Percentiles rank a stretch among this genome's conserved stretches.
Conservation (phyloP, 208 protist species). For the Leishmania amazonensis region DNA sequence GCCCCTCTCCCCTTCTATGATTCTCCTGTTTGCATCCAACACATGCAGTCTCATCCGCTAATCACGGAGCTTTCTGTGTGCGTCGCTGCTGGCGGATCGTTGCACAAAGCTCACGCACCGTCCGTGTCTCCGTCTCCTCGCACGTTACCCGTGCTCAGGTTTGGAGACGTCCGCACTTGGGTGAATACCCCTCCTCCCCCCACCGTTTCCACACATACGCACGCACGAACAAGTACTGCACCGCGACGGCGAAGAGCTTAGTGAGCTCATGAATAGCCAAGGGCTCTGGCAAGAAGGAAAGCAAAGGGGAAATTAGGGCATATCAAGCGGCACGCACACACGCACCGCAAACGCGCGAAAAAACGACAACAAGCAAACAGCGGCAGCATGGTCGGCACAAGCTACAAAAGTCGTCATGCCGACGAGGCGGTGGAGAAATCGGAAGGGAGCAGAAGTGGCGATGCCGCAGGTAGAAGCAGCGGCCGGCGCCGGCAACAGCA, state of each 20-base stretch:
- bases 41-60: background rate
- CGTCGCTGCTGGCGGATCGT: background rate
- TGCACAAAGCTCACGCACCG: background rate
- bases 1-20: background rate
- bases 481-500: background rate
- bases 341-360: background rate
- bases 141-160: background rate
- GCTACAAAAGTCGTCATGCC: conserved; percentile 18
- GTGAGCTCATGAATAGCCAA: background rate
- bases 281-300: background rate
- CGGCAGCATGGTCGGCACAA: conserved; percentile 19
- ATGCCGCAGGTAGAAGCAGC: background rate
- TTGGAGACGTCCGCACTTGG: too few species aligned
- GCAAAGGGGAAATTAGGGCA: background rate
- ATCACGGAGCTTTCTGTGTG: background rate
- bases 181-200: too few species aligned
- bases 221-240: background rate
- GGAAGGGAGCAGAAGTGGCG: background rate
- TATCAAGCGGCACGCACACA: background rate
- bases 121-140: background rate
- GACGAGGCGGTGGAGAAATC: conserved; percentile 7
- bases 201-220: background rate
- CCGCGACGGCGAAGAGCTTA: background rate
- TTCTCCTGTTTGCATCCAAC: background rate
- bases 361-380: too few species aligned